Base-by-base conservation (phyloP, 345 rosid genomes). In the Noccaea bulbosa region DNA sequence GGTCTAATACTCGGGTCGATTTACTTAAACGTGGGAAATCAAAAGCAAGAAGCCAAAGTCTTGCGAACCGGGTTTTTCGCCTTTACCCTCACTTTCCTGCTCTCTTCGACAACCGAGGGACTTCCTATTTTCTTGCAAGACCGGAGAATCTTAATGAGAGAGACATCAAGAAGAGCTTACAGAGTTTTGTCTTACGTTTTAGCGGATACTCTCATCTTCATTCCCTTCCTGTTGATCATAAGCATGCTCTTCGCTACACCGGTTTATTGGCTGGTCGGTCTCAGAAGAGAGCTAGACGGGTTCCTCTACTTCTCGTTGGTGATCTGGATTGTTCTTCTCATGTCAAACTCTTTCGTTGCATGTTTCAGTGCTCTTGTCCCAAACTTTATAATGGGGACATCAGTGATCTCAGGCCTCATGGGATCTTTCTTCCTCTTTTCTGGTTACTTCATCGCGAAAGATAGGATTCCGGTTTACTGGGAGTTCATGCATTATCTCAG, bases 351-450 rank as follows among this genome's bases (percentile, higher is more conserved):
- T 5, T 88, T 93, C 15, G 96, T 90, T 15, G 89, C 93, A 11
- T 88, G 97, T 78, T 88, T 93, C 76, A 88, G 98, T 78, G 97
- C 93, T 7, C 88, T 93, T 8, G 97, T 90, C 62, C 98, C 95
- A 6, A 90, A 90, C 74, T 93, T 93, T 81, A 90, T 93, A 62
- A 88, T 87, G 97, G 98, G 97, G 43, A 90, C 87, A 58, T 93
- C 98, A 35, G 85, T 90, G 14, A 93, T 93, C 69, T 71, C 96
- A 32, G 96, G 98, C 22, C 79, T 93, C 11, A 86, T 93, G 87
- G 97, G 96, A 50, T 93, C 98, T 24, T 93, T 93, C 84, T 93
- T 93, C 72, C 88, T 93, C 6, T 92, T 92, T 37, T 92, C 96
- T 0, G 95, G 98, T 2, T 92, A 90, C 51, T 92, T 92, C 69